These are phyloP conservation scores for Eucalyptus cloeziana DNA, from an alignment of 345 rosid genomes.

Conservation along the genomic window DNA sequence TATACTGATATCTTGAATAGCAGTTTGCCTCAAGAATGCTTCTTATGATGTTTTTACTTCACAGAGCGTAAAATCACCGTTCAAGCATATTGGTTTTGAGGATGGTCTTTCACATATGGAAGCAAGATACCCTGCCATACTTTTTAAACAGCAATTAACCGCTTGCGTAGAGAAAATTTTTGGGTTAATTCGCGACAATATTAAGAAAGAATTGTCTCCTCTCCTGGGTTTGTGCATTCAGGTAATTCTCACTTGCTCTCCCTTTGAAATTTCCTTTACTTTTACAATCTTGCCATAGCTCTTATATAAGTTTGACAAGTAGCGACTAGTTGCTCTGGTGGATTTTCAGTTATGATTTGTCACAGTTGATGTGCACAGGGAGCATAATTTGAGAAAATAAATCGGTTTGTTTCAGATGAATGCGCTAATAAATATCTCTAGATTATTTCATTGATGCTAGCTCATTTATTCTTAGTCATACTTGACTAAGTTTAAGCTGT, in stretches of 20 bases:
- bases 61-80: constrained; percentile 81
- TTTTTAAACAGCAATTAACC: constrained; percentile 91
- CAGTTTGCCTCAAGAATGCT: neutral
- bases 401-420: neutral
- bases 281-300: neutral
- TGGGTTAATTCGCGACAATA: constrained; percentile 91
- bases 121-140: constrained; percentile 92
- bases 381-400: neutral
- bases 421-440: neutral
- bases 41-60: neutral
- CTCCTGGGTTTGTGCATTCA: constrained; percentile 80
- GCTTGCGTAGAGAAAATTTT: constrained; percentile 98
- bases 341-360: neutral
- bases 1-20: neutral
- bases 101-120: constrained; percentile 74
- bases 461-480: neutral
- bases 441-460: neutral
- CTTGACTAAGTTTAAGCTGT: neutral
- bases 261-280: neutral
- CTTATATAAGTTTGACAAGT: neutral
- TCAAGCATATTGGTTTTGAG: constrained; percentile 58
- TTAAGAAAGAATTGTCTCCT: constrained; percentile 88
- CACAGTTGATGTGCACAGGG: neutral
- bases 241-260: constrained; percentile 18
- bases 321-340: neutral